Evolutionary conservation across 352 stramenopile genomes (phyloP), one percentile per base, ranked within the genome.

Genomic region (Blastocystis sp.): DNA sequence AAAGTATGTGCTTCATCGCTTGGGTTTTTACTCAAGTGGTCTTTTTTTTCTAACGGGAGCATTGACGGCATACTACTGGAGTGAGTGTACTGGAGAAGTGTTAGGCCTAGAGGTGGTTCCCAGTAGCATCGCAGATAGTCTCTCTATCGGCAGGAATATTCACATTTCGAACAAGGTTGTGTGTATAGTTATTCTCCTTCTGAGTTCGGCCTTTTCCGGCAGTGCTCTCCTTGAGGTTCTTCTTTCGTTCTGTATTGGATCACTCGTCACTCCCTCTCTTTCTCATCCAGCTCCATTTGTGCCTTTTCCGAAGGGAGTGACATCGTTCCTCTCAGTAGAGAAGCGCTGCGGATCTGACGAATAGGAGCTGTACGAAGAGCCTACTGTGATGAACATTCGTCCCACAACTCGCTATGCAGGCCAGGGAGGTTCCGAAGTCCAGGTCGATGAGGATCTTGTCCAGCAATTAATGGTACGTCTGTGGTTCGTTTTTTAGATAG

Each of bases 401-500:
- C 9, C 20, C 6, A 9, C 13, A 63, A 20, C 26, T 20, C 37
- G 18, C 15, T 23, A 84, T 23, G 34, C 13, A 6, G 29, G 3
- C 41, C 15, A 69, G 34, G 37, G 8, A 56, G 70, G 45, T n/a
- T 43, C 20, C 68, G 29, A 66, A 8, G 73, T 84, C 3, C 53
- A 66, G 59, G 73, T 34, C 2, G 53, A 84, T 18, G 47, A 84
- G 43, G 47, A 84, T 18, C 23, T 54, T 23, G 73, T 84, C 11
- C 18, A 84, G 39, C n/a, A 69, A 53, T 68, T 84, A 37, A 66
- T 84, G 20, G 73, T 84, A 69, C 9, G 11, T 69, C 7, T 45
- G 59, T 0, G 0, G 34, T 43, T 18, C 13, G 6, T 66, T 1
- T 84, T 7, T 66, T 43, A 45, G 9, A 2, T 84, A 84, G 73